A percentile compares a stretch with the other conserved stretches of the same genome.
phyloP scores from a whole-genome alignment of 306 rosid genomes.

The Quercus cerris region DNA sequence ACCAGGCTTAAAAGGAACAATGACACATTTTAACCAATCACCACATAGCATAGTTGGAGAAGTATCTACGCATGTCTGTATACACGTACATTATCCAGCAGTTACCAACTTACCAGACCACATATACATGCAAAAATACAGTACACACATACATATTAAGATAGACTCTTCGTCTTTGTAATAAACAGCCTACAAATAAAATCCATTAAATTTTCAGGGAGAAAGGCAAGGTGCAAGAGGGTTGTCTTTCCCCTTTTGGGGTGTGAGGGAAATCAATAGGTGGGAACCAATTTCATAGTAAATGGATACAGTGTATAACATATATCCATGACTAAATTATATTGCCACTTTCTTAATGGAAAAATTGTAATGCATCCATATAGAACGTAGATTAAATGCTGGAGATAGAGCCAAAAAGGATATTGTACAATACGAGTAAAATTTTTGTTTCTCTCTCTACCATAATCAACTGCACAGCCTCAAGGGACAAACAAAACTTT shows the following conservation, averaged over 20 bases:
- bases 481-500: slow-evolving; percentile 33
- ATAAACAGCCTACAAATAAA: not conserved
- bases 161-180: not conserved
- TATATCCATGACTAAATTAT: slow-evolving; percentile 27
- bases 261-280: not conserved
- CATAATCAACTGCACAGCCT: slow-evolving; percentile 47
- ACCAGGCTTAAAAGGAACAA: too few species aligned
- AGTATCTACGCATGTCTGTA: too few species aligned
- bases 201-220: not conserved
- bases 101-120: too few species aligned
- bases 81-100: too few species aligned
- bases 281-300: not conserved
- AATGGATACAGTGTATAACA: slow-evolving; percentile 11
- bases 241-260: not conserved
- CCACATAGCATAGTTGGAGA: too few species aligned
- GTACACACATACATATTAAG: too few species aligned
- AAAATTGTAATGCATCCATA: slow-evolving; percentile 45
- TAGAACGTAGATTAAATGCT: slow-evolving; percentile 29
- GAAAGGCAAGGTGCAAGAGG: not conserved
- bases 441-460: slow-evolving; percentile 55
- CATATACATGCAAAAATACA: too few species aligned
- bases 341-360: slow-evolving; percentile 30
- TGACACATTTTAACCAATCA: too few species aligned
- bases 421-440: slow-evolving; percentile 60
- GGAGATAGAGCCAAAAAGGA: slow-evolving; percentile 33